A percentile compares a stretch with the other conserved stretches of the same genome.
phyloP scores from a whole-genome alignment of 2,329 filamentous ascomycete genomes.

The Rhexocercosporidium sp. region DNA sequence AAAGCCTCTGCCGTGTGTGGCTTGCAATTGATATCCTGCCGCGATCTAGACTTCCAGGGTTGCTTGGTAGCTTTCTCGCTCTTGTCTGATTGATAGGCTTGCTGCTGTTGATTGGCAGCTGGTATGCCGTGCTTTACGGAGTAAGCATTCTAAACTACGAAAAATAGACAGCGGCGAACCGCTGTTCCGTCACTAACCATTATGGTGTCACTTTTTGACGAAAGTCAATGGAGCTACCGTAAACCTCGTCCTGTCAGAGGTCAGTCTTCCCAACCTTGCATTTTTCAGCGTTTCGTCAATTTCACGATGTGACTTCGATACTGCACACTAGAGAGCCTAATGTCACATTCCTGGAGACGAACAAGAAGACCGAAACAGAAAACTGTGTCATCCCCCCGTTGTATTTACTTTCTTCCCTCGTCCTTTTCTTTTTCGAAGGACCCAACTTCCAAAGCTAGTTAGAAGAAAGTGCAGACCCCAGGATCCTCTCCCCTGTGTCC shows the following conservation, averaged over 20 bases:
- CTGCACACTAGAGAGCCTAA: not conserved
- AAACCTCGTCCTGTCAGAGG: too few species aligned
- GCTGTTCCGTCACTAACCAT: too few species aligned
- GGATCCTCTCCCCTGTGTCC: not conserved
- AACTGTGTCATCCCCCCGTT: not conserved
- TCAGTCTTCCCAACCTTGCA: too few species aligned
- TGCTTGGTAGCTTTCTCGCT: not conserved
- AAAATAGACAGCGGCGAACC: too few species aligned
- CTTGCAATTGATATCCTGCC: not conserved
- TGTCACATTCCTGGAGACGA: not conserved
- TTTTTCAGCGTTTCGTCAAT: not conserved
- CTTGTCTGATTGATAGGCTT: too few species aligned
- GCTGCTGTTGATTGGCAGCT: too few species aligned
- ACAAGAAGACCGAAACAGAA: not conserved
- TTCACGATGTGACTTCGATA: not conserved
- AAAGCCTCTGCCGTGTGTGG: conserved; percentile 3
- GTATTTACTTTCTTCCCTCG: not conserved
- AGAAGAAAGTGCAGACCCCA: not conserved
- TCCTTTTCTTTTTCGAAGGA: not conserved
- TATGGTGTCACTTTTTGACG: too few species aligned
- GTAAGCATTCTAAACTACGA: too few species aligned
- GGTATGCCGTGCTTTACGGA: too few species aligned
- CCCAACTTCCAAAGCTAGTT: not conserved
- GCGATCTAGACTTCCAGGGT: not conserved
- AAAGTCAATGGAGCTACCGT: too few species aligned